A percentile compares a stretch with the other conserved stretches of the same genome.
Conservation (phyloP, 768 basidiomycete genomes). For the Thelephora ganbajun region DNA sequence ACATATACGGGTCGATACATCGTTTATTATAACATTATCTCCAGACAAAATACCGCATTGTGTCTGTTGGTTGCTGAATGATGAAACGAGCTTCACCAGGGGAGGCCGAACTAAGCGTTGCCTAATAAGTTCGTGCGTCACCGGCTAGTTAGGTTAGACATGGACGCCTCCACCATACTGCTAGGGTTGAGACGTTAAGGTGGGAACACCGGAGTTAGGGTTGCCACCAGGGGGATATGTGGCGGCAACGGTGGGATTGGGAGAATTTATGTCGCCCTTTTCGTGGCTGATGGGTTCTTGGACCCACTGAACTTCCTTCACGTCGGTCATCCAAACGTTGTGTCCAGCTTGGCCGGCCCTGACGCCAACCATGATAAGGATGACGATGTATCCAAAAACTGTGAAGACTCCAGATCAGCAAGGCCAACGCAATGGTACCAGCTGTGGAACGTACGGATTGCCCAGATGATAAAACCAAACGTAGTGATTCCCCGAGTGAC, state of each 20-base stretch:
- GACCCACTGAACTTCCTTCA: not conserved
- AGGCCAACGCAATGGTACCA: not conserved
- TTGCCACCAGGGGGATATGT: too few species aligned
- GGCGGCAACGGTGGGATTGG: not conserved
- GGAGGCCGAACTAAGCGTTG: too few species aligned
- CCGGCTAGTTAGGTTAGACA: too few species aligned
- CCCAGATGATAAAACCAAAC: slow-evolving; percentile 15
- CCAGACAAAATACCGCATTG: too few species aligned
- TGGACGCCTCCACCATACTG: too few species aligned
- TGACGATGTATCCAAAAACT: not conserved
- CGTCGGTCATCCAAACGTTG: not conserved
- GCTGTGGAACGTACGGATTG: slow-evolving; percentile 7
- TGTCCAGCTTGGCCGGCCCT: not conserved
- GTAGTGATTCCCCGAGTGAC: slow-evolving; percentile 15
- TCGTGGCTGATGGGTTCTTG: not conserved
- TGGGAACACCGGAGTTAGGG: not conserved
- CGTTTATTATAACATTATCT: too few species aligned
- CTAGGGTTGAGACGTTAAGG: not conserved
- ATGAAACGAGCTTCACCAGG: too few species aligned
- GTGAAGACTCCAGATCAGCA: not conserved
- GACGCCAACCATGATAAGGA: not conserved
- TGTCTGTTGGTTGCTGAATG: too few species aligned
- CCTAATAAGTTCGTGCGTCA: too few species aligned
- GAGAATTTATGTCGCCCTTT: not conserved
- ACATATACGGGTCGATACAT: too few species aligned